These are phyloP conservation scores for Saccharomycopsis schoenii DNA, from an alignment of 805 yeast species.

Conservation along the genomic window DNA sequence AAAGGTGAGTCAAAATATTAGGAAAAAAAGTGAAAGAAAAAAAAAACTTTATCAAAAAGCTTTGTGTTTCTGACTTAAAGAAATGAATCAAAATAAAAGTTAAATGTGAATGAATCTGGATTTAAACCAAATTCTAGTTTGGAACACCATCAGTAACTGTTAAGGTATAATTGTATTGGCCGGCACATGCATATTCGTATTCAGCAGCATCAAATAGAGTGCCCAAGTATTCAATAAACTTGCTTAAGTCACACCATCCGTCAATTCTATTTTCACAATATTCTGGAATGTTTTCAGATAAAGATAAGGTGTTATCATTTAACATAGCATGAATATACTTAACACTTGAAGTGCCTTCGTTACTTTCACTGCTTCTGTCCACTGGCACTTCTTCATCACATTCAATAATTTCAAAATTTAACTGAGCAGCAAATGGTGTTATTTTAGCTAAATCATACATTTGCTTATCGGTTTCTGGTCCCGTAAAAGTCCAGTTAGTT, in stretches of 20 bases:
- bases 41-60: background rate
- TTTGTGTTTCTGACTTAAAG: background rate
- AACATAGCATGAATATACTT: constrained; percentile 16
- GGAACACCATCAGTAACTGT: constrained; percentile 16
- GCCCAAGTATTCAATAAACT: constrained; percentile 15
- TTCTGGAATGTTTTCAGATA: constrained; percentile 16
- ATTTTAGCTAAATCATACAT: constrained; percentile 14
- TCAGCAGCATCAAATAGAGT: constrained; percentile 13
- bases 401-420: constrained; percentile 16
- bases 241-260: constrained; percentile 19
- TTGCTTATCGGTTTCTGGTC: constrained; percentile 5
- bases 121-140: background rate
- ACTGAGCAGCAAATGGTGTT: constrained; percentile 19
- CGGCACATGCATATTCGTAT: constrained; percentile 10
- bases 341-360: constrained; percentile 1
- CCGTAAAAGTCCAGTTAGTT: constrained; percentile 14
- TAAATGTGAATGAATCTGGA: background rate
- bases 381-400: constrained; percentile 18
- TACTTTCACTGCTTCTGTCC: constrained; percentile 7
- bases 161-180: constrained; percentile 6
- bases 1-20: too few relatives aligned
- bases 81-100: background rate
- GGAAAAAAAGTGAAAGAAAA: background rate
- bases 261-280: constrained; percentile 19
- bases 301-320: constrained; percentile 16